A percentile compares a stretch with the other conserved stretches of the same genome.
Evolutionary conservation across 768 basidiomycete genomes (phyloP).

Genomic region (Suillus luteus): DNA sequence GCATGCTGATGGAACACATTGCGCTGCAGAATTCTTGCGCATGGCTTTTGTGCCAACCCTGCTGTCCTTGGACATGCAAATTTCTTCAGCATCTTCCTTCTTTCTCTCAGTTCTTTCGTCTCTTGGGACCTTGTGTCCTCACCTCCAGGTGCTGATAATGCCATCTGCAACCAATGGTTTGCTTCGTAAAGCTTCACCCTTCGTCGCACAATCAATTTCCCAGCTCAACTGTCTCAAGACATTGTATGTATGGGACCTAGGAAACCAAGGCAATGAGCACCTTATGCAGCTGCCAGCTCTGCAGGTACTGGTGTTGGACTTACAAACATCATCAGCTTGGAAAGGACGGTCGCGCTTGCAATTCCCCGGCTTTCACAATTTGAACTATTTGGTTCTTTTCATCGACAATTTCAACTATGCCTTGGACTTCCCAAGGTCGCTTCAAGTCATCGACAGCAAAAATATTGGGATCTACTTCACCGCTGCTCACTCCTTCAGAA

Average conservation of each 20-base stretch:
- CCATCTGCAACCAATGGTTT: background rate
- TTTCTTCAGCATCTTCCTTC: background rate
- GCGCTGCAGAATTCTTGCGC: slow-evolving; percentile 26
- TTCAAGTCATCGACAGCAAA: background rate
- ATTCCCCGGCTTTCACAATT: background rate
- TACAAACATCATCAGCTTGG: background rate
- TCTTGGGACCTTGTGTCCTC: background rate
- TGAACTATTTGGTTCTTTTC: background rate
- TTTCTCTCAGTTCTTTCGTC: slow-evolving; percentile 3
- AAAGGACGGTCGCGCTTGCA: background rate
- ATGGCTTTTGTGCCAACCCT: slow-evolving; percentile 29
- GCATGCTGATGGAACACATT: slow-evolving; percentile 24
- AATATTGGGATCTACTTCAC: background rate
- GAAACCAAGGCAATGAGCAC: background rate
- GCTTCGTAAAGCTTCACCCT: background rate
- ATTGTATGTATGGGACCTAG: background rate
- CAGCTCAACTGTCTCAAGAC: background rate
- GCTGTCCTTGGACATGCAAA: background rate
- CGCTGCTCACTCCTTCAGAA: background rate
- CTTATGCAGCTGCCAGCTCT: background rate
- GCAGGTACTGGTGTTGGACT: background rate
- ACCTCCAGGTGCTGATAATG: background rate
- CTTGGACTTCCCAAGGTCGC: background rate
- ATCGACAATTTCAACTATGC: background rate
- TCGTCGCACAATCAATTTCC: background rate